These are phyloP conservation scores for Geotrichum phurueaensis DNA, from an alignment of 1,139 yeast species.

Conservation along the genomic window DNA sequence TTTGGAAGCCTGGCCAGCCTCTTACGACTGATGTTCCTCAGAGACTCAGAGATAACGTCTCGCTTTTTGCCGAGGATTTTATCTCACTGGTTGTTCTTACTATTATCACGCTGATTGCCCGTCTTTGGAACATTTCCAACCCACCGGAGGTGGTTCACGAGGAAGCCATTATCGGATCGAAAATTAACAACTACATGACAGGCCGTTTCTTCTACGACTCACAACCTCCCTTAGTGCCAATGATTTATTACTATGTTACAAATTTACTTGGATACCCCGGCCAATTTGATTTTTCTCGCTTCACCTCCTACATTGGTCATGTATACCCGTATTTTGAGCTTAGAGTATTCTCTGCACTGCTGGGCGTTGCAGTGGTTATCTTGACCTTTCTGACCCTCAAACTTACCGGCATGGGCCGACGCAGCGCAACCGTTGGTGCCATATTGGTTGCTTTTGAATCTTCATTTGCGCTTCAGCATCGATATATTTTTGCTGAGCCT, in stretches of 20 bases:
- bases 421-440: constrained; percentile 44
- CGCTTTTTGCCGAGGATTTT: constrained; percentile 11
- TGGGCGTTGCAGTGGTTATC: constrained; percentile 45
- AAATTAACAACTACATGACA: constrained; percentile 46
- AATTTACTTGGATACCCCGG: constrained; percentile 45
- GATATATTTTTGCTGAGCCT: constrained; percentile 48
- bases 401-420: constrained; percentile 41
- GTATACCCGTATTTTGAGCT: constrained; percentile 42
- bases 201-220: constrained; percentile 54
- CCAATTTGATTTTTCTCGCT: constrained; percentile 31
- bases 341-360: constrained; percentile 50
- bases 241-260: constrained; percentile 45
- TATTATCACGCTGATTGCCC: constrained; percentile 15
- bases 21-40: constrained; percentile 17
- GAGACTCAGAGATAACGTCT: constrained; percentile 1
- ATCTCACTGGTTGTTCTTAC: constrained; percentile 13
- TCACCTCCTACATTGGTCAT: constrained; percentile 32
- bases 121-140: constrained; percentile 22
- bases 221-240: constrained; percentile 56
- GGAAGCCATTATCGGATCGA: constrained; percentile 52
- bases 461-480: constrained; percentile 47
- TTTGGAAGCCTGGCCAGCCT: constrained; percentile 25
- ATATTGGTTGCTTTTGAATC: constrained; percentile 48
- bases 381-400: constrained; percentile 48
- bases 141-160: constrained; percentile 46